Base-by-base conservation (phyloP, 2,329 filamentous ascomycete genomes). In the Fusarium sp. region DNA sequence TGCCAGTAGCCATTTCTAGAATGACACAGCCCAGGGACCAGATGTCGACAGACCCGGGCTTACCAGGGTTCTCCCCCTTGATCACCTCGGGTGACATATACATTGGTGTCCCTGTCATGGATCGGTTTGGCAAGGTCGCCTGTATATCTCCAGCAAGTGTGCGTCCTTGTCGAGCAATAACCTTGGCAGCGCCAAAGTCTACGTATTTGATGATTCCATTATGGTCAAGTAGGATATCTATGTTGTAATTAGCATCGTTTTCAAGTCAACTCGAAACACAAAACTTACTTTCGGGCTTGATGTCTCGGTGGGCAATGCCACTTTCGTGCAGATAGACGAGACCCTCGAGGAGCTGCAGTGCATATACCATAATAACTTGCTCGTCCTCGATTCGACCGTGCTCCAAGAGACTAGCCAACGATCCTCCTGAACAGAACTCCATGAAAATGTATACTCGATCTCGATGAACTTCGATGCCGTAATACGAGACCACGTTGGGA, bases 401-500 rank as follows among this genome's bases (percentile, higher is more conserved):
- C 79, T 99, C 96, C 44, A 99, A 85, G 55, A 99, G 83, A 53
- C 89, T 92, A 44, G 96, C 94, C 51, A 99, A 85, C 18, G 95
- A 98, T 22, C 96, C 96, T 54, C 96, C 95, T 7, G 94, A 97
- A 80, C 96, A 99, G 81, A 97, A 98, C 80, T 99, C 96, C 96
- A 99, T 99, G 79, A 99, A 99, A 73, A 99, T 98, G 81, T 98
- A 99, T n/a, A 99, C 96, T 78, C 97, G 96, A 84, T 99, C 96
- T 69, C 96, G 90, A 81, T 99, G 96, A 4, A 98, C 96, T 80
- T 99, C 96, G 76, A 99, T 98, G 62, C 96, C 96, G 77, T 96
- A 96, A 81, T 99, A 99, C 12, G 94, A 95, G 24, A 99, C 97
- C 66, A 99, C 93, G 78, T 99, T 99, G 24, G 96, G 96, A 78